A percentile compares a stretch with the other conserved stretches of the same genome.
These are phyloP conservation scores for Aspergillus eucalypticola DNA, from an alignment of 2,329 filamentous ascomycete species.

Conservation along the genomic window DNA sequence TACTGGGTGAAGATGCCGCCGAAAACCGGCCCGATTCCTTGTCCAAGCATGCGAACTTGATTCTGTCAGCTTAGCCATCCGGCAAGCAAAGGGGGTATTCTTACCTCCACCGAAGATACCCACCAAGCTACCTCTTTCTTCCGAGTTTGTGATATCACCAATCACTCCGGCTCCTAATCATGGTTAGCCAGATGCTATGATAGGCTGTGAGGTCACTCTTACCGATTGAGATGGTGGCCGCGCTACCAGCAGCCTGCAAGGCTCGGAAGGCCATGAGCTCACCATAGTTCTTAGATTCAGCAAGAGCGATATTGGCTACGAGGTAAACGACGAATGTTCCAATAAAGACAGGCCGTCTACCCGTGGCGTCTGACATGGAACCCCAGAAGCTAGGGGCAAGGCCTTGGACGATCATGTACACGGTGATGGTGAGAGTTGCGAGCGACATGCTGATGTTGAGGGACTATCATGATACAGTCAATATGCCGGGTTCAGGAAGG, in stretches of 20 bases:
- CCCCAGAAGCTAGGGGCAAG: constrained; percentile 53
- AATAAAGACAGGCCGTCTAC: constrained; percentile 49
- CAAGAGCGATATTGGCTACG: constrained; percentile 49
- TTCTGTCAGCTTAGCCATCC: constrained; percentile 9
- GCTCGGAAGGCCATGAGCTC: constrained; percentile 49
- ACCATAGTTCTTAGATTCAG: constrained; percentile 37
- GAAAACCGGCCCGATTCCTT: constrained; percentile 49
- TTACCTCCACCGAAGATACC: constrained; percentile 42
- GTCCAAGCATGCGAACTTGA: constrained; percentile 45
- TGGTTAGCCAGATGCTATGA: constrained; percentile 8
- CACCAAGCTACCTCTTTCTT: constrained; percentile 43
- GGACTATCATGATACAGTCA: constrained; percentile 2
- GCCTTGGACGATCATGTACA: constrained; percentile 55
- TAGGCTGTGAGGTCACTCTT: background rate
- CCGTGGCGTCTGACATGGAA: constrained; percentile 50
- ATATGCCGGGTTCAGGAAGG: background rate
- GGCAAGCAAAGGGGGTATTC: constrained; percentile 3
- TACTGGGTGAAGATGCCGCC: constrained; percentile 41
- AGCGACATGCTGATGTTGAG: constrained; percentile 30
- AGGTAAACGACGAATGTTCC: constrained; percentile 52
- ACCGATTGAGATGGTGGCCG: constrained; percentile 52
- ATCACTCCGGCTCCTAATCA: constrained; percentile 42
- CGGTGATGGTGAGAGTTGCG: constrained; percentile 39
- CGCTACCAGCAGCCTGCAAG: constrained; percentile 52
- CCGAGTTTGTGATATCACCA: constrained; percentile 41